Base-by-base conservation (phyloP, 108 stramenopile genomes). In the Cyclotella sp. region DNA sequence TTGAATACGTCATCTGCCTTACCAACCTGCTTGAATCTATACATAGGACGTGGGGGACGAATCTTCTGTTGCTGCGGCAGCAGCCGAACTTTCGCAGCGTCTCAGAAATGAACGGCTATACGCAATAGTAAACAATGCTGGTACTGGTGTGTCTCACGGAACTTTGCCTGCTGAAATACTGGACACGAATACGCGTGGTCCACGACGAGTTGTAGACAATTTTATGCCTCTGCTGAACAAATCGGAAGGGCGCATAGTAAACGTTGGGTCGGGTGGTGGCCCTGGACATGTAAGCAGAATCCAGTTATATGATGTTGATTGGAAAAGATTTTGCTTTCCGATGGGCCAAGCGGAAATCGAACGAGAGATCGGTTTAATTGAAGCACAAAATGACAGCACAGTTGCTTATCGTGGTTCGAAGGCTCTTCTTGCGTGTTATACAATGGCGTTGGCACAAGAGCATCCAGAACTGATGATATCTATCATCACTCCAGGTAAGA, bases 111-210 rank as follows among this genome's bases (percentile, higher is more conserved):
- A 72, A 18, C 74, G 62, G 43, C 63, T 91, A 14, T 84, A 86
- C 64, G 90, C 76, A 13, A 84, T 91, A 53, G 87, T 91, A 52
- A 89, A 89, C 52, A 91, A 91, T 79, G 90, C 90, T n/a, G 90
- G 90, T 30, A 84, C 80, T 28, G 87, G 87, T 47, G 40, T 84
- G 7, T 34, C 62, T 46, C 78, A 75, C 51, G 76, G 70, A 12
- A 49, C 75, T 9, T n/a, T 19, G 6, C 73, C 81, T 26, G 30
- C 61, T 16, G 81, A 79, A 64, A 79, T 88, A 54, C 65, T 91
- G 18, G 81, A 84, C 51, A 85, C 81, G 26, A 91, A 91, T 59
- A 79, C 81, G 40, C 81, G 81, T 47, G 90, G 90, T 14, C 79
- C 87, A 0, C 63, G 82, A 49, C 86, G 88, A 16, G 88, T 91